These are phyloP conservation scores for Plasmodium vivax DNA, from an alignment of 169 alveolate genomes.

Conservation along the genomic window DNA sequence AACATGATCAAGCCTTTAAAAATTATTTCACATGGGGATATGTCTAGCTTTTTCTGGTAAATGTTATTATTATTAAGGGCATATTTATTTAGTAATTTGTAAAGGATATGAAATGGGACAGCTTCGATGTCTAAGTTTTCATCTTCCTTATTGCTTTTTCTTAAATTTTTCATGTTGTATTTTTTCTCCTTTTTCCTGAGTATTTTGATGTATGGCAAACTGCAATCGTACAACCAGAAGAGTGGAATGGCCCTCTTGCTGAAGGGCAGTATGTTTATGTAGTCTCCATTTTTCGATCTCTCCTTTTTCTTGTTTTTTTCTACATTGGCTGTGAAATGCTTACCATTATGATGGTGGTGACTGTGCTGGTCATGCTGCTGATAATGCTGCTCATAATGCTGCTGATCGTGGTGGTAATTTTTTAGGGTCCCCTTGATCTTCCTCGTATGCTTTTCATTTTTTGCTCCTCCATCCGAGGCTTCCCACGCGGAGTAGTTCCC, in stretches of 20 bases:
- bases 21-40: conserved; percentile 78
- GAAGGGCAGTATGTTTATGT: conserved; percentile 54
- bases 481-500: conserved; percentile 10
- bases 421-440: conserved; percentile 19
- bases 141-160: conserved; percentile 29
- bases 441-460: conserved; percentile 6
- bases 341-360: neutral
- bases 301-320: conserved; percentile 32
- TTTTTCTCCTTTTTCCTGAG: conserved; percentile 63
- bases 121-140: conserved; percentile 40
- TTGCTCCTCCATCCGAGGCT: conserved; percentile 8
- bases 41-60: conserved; percentile 75
- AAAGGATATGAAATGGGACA: conserved; percentile 58
- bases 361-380: neutral
- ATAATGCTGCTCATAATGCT: neutral
- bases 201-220: conserved; percentile 71
- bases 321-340: neutral
- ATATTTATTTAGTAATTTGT: conserved; percentile 59
- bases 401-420: neutral
- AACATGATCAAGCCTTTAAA: conserved; percentile 77
- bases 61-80: conserved; percentile 54
- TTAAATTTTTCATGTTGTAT: conserved; percentile 4
- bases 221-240: conserved; percentile 70
- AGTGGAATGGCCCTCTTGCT: conserved; percentile 71
- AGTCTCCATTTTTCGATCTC: conserved; percentile 17